A percentile compares a stretch with the other conserved stretches of the same genome.
phyloP scores from a whole-genome alignment of 179 eudicot species.

The Spergularia azorica region DNA sequence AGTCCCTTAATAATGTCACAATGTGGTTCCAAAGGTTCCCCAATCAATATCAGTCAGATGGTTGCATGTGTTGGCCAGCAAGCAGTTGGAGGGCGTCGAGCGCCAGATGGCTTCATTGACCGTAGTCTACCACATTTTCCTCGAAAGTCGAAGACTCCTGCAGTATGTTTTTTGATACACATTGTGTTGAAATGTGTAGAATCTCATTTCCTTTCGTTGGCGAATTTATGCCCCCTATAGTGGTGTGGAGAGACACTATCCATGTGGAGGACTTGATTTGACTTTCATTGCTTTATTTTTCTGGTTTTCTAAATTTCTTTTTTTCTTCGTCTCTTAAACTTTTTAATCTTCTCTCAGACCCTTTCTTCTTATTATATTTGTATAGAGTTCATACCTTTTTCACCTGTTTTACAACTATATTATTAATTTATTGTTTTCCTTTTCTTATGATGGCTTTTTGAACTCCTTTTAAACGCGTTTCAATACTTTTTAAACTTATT shows the following conservation, averaged over 20 bases:
- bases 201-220: background rate
- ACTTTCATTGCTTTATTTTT: slow-evolving; percentile 40
- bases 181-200: background rate
- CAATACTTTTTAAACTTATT: too few relatives aligned
- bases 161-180: slow-evolving; percentile 44
- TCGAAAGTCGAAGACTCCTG: slow-evolving; percentile 63
- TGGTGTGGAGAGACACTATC: background rate
- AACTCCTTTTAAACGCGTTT: too few relatives aligned
- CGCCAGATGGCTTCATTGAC: slow-evolving; percentile 90
- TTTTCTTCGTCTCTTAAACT: too few relatives aligned
- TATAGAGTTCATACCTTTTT: too few relatives aligned
- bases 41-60: slow-evolving; percentile 95
- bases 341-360: too few relatives aligned
- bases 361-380: too few relatives aligned
- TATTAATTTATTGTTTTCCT: too few relatives aligned
- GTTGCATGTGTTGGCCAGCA: slow-evolving; percentile 99
- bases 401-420: too few relatives aligned
- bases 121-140: slow-evolving; percentile 95
- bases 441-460: too few relatives aligned
- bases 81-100: slow-evolving; percentile 90
- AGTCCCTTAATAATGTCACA: slow-evolving; percentile 96
- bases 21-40: slow-evolving; percentile 98
- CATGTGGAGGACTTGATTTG: too few relatives aligned
- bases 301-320: slow-evolving; percentile 17
- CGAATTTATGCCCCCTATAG: background rate